phyloP scores from a whole-genome alignment of 2,329 filamentous ascomycete genomes.

The Moelleriella libera region DNA sequence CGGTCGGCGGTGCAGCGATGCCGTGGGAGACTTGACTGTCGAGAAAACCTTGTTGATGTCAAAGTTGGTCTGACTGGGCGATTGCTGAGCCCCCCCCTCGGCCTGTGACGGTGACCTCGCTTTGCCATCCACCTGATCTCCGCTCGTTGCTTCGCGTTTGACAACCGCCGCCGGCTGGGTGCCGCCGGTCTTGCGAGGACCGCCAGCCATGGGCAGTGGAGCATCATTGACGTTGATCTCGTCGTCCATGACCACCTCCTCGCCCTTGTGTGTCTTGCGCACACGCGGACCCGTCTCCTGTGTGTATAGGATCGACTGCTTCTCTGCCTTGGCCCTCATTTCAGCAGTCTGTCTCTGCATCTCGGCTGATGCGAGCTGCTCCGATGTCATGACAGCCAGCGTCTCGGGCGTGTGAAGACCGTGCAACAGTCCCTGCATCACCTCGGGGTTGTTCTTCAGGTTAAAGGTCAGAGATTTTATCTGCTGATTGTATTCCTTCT shows the following conservation, averaged over 20 bases:
- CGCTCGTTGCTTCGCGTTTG: conserved; percentile 21
- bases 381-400: conserved; percentile 74
- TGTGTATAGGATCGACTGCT: conserved; percentile 72
- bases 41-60: conserved; percentile 80
- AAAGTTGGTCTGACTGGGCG: conserved; percentile 48
- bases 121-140: conserved; percentile 14
- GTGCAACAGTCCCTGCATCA: conserved; percentile 63
- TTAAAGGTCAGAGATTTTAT: conserved; percentile 71
- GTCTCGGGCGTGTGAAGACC: conserved; percentile 57
- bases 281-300: conserved; percentile 60
- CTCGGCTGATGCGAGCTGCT: conserved; percentile 87
- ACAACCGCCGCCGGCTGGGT: conserved; percentile 11
- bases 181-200: conserved; percentile 6
- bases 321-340: conserved; percentile 65
- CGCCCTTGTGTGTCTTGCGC: conserved; percentile 85
- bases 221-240: conserved; percentile 32
- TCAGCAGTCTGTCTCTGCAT: conserved; percentile 64
- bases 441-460: conserved; percentile 72
- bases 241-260: conserved; percentile 74
- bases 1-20: conserved; percentile 29
- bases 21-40: conserved; percentile 62
- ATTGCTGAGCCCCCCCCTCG: conserved; percentile 31
- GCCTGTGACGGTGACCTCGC: conserved; percentile 21
- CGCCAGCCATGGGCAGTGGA: conserved; percentile 3
- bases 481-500: conserved; percentile 43